Base-by-base conservation (phyloP, 139 green algal species). In the Mychonastes homosphaera region DNA sequence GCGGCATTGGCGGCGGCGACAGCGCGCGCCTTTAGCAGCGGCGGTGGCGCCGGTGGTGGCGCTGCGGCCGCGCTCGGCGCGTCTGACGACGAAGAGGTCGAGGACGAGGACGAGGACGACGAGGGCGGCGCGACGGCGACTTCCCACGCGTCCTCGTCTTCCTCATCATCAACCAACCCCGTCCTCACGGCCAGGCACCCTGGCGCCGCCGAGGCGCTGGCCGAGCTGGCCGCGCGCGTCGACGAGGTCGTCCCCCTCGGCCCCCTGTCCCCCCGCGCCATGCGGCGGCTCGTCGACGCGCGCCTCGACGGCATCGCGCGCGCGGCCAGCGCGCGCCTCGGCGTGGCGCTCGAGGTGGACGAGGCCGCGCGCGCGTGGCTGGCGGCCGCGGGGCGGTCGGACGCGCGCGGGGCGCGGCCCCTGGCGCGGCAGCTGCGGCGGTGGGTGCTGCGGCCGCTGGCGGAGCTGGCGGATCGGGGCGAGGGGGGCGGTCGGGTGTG, bases 211-310 rank as follows among this genome's bases (percentile, higher is more conserved):
- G n/a, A n/a, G n/a, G 57, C 67, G 12, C 30, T 75, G 9, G 35
- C 48, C 27, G 59, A 75, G 59, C 35, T 79, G 23, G 48, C 40
- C 41, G 40, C 52, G 12, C n/a, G 35, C 5, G 72, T 79, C 2
- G 67, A 79, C 23, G 67, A 65, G 0, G 55, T 65, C 0, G 47
- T 79, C 6, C 26, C 19, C 1, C 62, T 79, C 13, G 4, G 24
- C 9, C 45, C 63, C 4, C 63, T 79, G 28, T 18, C 35, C 3
- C 18, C 12, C 6, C 19, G 21, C 8, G 58, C 57, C 7, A 35
- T 63, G 39, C n/a, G 29, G 0, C 12, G 41, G 4, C 51, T 75
- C 15, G 49, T 75, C 13, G 29, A 34, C 18, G 40, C 48, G 34
- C 71, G 74, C 35, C 44, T 74, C 24, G 24, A 26, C 6, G 38